Evolutionary conservation across 202 grass and related monocot genomes (phyloP).

Genomic region (Sporobolus alterniflorus): DNA sequence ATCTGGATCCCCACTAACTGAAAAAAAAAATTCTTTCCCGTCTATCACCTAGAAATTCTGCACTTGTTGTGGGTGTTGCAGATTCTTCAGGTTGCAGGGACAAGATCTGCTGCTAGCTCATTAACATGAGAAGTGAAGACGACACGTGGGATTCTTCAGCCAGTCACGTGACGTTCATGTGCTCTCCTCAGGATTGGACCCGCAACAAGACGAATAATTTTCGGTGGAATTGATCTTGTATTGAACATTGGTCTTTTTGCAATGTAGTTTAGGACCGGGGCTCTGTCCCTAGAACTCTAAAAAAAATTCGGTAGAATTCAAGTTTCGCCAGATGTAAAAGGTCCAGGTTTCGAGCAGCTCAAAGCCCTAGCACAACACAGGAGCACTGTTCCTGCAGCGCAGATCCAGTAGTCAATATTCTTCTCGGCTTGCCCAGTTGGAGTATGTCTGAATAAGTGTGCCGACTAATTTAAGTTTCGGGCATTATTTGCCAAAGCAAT

Average conservation of each 20-base stretch:
- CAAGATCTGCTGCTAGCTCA: slow-evolving; percentile 29
- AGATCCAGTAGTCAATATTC: no score
- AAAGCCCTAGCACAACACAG: no score
- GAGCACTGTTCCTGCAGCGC: no score
- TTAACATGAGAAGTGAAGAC: background rate
- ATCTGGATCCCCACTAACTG: background rate
- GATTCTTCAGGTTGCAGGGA: slow-evolving; percentile 13
- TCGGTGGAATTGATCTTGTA: no score
- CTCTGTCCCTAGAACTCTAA: no score
- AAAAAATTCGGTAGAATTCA: no score
- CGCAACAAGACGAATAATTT: background rate
- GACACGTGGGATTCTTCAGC: slow-evolving; percentile 20
- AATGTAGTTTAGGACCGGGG: no score
- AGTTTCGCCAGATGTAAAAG: background rate
- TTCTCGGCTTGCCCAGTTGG: no score
- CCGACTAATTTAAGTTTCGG: slow-evolving; percentile 6
- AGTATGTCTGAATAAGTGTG: background rate
- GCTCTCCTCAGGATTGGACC: slow-evolving; percentile 9
- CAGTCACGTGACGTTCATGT: slow-evolving; percentile 25
- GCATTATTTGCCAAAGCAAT: slow-evolving; percentile 20
- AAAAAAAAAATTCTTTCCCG: background rate
- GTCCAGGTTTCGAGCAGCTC: background rate
- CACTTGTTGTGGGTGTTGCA: no score
- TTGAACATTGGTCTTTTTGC: no score
- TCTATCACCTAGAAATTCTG: no score